Percentiles rank a stretch among this genome's conserved stretches.
Evolutionary conservation across 345 rosid species (phyloP).

Genomic region (Bretschneidera sinensis): DNA sequence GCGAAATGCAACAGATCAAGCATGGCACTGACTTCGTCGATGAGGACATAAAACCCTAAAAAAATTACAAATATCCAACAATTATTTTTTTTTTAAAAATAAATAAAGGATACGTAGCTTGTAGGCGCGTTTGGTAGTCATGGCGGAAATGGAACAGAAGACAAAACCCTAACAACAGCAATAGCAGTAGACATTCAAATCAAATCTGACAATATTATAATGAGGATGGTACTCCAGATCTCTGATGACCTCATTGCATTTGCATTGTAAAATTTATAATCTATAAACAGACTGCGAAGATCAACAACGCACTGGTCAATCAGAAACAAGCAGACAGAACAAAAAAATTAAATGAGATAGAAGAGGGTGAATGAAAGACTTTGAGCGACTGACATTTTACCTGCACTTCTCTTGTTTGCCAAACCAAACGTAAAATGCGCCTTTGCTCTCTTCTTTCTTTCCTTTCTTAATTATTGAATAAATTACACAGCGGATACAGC

Average conservation of each 20-base stretch:
- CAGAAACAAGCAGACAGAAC: slow-evolving; percentile 1
- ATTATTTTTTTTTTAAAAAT: too few relatives aligned
- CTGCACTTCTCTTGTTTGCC: background rate
- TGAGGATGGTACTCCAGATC: slow-evolving; percentile 26
- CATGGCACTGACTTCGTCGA: slow-evolving; percentile 4
- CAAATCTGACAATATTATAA: slow-evolving; percentile 22
- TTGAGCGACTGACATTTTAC: too few relatives aligned
- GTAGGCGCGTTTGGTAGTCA: slow-evolving; percentile 97
- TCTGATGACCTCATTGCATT: background rate
- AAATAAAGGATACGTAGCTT: slow-evolving; percentile 89
- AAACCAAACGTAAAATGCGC: background rate
- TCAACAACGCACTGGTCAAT: slow-evolving; percentile 9
- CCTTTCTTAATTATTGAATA: too few relatives aligned
- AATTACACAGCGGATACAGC: too few relatives aligned
- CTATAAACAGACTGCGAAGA: slow-evolving; percentile 8
- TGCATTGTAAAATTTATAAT: background rate
- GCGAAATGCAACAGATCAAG: slow-evolving; percentile 31
- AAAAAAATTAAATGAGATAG: background rate
- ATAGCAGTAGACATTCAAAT: slow-evolving; percentile 27
- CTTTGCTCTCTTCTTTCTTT: background rate
- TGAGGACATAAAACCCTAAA: slow-evolving; percentile 10
- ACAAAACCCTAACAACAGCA: slow-evolving; percentile 39
- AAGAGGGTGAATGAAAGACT: slow-evolving; percentile 12
- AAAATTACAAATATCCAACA: background rate
- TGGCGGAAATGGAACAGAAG: slow-evolving; percentile 34